Evolutionary conservation across 768 basidiomycete genomes (phyloP), one percentile per base, ranked within the genome.

Genomic region (Lactarius trivialis): DNA sequence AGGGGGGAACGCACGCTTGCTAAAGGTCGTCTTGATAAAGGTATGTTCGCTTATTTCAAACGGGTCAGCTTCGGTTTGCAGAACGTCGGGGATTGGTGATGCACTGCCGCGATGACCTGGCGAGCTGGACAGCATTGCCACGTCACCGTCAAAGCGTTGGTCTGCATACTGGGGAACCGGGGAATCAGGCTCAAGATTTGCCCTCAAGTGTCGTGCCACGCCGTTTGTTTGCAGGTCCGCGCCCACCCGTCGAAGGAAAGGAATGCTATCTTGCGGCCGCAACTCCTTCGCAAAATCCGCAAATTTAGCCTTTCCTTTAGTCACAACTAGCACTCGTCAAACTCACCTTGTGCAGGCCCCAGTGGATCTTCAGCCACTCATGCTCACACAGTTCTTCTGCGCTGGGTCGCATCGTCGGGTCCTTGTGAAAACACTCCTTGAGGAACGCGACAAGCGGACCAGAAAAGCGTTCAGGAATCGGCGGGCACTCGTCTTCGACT

Each of bases 221-320:
- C 91, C 89, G 21, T 82, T 77, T 73, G 88, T 90, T 62, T 89
- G 86, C 58, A 92, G 71, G 70, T 97, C 95, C 61, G 85, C 80
- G 71, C 93, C 94, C 70, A 97, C 88, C 4, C 95, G 88, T 33
- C 93, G 87, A 14, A 97, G 78, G 80, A 97, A 97, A 11, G 96
- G 96, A 37, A 98, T 91, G 70, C 91, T 94, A 70, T 98, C 96
- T 70, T 97, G 90, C 53, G 89, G 90, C 26, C 91, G 88, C 33
- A 96, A 76, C 68, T 93, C 88, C 86, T 89, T 60, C 33, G 63
- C 21, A 55, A 56, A 53, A 52, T 17, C 33, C 45, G 17, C 57
- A 53, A 41, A 43, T 21, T 43, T 21, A 43, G 43, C 4, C 43
- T 21, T 43, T 36, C 19, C 53, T 36, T n/a, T n/a, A 32, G 11